Conservation (phyloP, 345 rosid species). For the Citrus trifoliata region DNA sequence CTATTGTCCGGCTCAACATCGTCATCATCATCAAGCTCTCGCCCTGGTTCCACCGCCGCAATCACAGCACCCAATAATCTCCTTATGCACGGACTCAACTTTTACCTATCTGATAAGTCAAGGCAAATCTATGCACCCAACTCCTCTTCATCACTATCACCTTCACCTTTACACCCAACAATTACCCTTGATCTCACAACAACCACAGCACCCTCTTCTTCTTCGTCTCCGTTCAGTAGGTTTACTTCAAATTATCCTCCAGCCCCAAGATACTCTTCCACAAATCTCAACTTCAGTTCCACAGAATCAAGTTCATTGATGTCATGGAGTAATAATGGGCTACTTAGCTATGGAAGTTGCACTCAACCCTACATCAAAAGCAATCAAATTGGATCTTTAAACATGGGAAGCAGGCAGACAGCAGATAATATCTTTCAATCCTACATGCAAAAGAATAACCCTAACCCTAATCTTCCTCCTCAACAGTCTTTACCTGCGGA, state of each 20-base stretch:
- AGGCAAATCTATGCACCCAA: constrained; percentile 43
- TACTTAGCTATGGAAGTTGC: constrained; percentile 31
- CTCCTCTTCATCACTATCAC: constrained; percentile 48
- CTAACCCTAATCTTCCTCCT: constrained; percentile 11
- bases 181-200: constrained; percentile 87
- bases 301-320: constrained; percentile 31
- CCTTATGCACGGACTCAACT: constrained; percentile 41
- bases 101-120: constrained; percentile 44
- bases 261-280: constrained; percentile 26
- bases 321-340: constrained; percentile 38
- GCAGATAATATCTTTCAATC: constrained; percentile 32
- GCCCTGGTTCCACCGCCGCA: constrained; percentile 12
- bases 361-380: constrained; percentile 32
- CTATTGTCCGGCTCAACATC: constrained; percentile 60
- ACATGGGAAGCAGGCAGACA: constrained; percentile 25
- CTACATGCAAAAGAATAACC: constrained; percentile 33
- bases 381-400: constrained; percentile 25
- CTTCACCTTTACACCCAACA: constrained; percentile 61
- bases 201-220: constrained; percentile 14
- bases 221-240: constrained; percentile 36
- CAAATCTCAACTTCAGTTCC: constrained; percentile 60
- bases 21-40: constrained; percentile 52
- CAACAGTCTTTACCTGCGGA: constrained; percentile 31
- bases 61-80: constrained; percentile 29
- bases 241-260: constrained; percentile 23